A percentile compares a stretch with the other conserved stretches of the same genome.
These are phyloP conservation scores for Kluyveromyces siamensis DNA, from an alignment of 805 yeast species.

Conservation along the genomic window DNA sequence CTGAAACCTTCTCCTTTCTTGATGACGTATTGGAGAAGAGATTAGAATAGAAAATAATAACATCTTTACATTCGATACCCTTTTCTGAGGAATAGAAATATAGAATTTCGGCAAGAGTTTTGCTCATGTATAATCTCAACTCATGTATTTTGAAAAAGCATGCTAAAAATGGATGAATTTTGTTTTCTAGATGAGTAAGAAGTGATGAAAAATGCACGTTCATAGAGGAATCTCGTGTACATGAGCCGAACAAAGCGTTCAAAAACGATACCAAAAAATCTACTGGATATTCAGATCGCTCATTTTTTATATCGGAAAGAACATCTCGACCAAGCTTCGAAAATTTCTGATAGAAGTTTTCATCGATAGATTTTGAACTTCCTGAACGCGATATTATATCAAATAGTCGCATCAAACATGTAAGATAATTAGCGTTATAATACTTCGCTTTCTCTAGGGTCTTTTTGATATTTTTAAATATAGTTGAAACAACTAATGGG, in stretches of 20 bases:
- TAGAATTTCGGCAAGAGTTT: slow-evolving; percentile 29
- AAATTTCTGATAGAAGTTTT: slow-evolving; percentile 14
- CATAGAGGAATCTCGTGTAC: slow-evolving; percentile 14
- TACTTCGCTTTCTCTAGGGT: slow-evolving; percentile 24
- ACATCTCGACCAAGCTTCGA: slow-evolving; percentile 18
- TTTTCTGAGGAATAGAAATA: slow-evolving; percentile 18
- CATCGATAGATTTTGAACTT: slow-evolving; percentile 4
- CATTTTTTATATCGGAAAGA: slow-evolving; percentile 13
- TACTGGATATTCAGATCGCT: slow-evolving; percentile 19
- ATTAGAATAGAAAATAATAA: slow-evolving; percentile 16
- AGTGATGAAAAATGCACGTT: slow-evolving; percentile 15
- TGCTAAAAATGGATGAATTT: slow-evolving; percentile 1
- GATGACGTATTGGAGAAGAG: slow-evolving; percentile 12
- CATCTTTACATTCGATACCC: slow-evolving; percentile 12
- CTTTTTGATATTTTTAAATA: slow-evolving; percentile 30
- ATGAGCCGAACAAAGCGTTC: slow-evolving; percentile 17
- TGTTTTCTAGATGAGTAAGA: slow-evolving; percentile 10
- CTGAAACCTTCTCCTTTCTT: slow-evolving; percentile 24
- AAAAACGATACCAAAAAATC: slow-evolving; percentile 19
- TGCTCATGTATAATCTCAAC: slow-evolving; percentile 21
- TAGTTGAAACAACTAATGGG: slow-evolving; percentile 23
- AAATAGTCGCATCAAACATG: slow-evolving; percentile 15
- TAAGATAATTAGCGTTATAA: slow-evolving; percentile 24
- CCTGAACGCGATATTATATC: slow-evolving; percentile 17
- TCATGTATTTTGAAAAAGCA: background rate